Evolutionary conservation across 805 yeast species (phyloP).

Genomic region (Lachancea kluyveri): DNA sequence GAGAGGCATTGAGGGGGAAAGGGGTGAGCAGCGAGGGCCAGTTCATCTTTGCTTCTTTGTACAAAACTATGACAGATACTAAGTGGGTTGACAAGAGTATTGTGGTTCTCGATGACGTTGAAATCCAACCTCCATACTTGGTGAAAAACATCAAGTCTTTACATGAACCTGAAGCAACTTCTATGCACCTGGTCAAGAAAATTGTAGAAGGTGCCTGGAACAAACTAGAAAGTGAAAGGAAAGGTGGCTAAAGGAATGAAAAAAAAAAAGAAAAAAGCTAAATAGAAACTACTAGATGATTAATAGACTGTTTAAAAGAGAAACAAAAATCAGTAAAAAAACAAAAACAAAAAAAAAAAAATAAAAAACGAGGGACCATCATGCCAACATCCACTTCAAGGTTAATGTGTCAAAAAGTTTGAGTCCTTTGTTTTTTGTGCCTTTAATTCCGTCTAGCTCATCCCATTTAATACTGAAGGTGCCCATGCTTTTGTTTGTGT

Average conservation of each 20-base stretch:
- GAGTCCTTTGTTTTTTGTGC: conserved; percentile 48
- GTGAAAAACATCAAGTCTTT: conserved; percentile 21
- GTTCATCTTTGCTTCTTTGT: conserved; percentile 37
- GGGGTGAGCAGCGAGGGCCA: conserved; percentile 40
- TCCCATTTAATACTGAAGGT: conserved; percentile 34
- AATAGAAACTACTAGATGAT: background rate
- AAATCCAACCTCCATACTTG: conserved; percentile 39
- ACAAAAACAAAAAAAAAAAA: no score
- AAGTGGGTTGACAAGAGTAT: conserved; percentile 40
- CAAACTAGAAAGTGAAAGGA: conserved; percentile 37
- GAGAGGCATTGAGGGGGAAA: conserved; percentile 27
- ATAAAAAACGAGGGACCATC: no score
- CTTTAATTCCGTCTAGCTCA: conserved; percentile 63
- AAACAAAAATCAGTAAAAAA: background rate
- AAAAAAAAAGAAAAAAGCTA: background rate
- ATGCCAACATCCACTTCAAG: conserved; percentile 25
- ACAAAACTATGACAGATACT: conserved; percentile 39
- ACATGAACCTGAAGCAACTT: conserved; percentile 23
- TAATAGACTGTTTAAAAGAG: background rate
- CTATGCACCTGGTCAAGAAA: conserved; percentile 38
- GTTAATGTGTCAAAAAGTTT: conserved; percentile 46
- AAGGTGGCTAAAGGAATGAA: conserved; percentile 47
- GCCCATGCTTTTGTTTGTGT: conserved; percentile 11
- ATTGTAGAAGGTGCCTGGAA: conserved; percentile 47
- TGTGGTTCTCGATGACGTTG: conserved; percentile 41